phyloP scores from a whole-genome alignment of 169 alveolate species.

The Neospora caninum region DNA sequence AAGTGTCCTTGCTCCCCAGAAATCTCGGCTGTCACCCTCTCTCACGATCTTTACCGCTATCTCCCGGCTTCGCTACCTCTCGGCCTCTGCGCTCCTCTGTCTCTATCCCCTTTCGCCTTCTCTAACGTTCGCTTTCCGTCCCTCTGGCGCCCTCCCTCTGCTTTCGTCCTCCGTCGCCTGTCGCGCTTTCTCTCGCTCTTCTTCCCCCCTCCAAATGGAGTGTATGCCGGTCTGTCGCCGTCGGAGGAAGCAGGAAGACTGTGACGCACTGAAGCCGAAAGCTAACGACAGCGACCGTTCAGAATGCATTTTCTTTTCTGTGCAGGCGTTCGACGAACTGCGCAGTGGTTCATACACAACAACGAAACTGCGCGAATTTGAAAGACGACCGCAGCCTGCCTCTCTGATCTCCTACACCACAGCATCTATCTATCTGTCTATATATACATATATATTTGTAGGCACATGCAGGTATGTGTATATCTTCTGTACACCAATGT shows the following conservation, averaged over 20 bases:
- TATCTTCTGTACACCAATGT: neutral
- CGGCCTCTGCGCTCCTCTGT: no score
- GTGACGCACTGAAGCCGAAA: no score
- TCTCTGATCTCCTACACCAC: neutral
- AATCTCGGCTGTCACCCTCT: no score
- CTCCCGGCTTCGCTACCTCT: no score
- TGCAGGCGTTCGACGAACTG: constrained; percentile 1
- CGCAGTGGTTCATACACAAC: neutral
- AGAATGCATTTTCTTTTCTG: neutral
- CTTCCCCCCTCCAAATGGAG: no score
- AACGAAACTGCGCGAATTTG: neutral
- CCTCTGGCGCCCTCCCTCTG: neutral
- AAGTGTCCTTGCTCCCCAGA: neutral
- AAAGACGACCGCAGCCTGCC: neutral
- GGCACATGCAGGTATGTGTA: neutral
- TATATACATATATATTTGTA: neutral
- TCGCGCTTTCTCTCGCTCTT: neutral
- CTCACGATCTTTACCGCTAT: no score
- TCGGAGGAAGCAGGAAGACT: no score
- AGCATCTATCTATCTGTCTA: neutral
- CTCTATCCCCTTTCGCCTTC: neutral
- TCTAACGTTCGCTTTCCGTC: no score
- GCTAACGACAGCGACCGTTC: no score
- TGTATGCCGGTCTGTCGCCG: no score
- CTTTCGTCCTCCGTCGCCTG: neutral